These are phyloP conservation scores for Trametes polyzona DNA, from an alignment of 1,284 basidiomycete genomes.

Conservation along the genomic window DNA sequence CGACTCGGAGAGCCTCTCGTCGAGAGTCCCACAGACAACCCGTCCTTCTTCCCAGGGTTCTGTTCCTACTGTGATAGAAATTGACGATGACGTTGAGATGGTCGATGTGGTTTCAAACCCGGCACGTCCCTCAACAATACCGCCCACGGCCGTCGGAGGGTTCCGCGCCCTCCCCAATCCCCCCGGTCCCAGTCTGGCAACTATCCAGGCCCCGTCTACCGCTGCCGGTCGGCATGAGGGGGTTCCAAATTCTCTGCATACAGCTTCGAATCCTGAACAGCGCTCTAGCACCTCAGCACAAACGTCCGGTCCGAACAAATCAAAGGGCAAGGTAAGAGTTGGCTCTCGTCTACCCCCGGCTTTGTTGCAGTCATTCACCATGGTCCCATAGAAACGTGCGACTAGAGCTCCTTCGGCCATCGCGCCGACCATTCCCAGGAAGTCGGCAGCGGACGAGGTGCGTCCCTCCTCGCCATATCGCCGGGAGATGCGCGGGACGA, in stretches of 20 bases:
- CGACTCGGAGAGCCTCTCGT: neutral
- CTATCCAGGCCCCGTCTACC: too few relatives aligned
- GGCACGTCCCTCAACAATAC: too few relatives aligned
- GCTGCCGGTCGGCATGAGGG: too few relatives aligned
- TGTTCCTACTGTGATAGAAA: neutral
- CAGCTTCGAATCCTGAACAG: too few relatives aligned
- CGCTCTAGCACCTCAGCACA: too few relatives aligned
- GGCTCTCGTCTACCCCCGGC: too few relatives aligned
- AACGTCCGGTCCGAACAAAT: neutral
- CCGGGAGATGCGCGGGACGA: neutral
- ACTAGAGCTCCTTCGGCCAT: neutral
- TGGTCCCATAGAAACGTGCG: neutral
- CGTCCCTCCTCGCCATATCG: neutral
- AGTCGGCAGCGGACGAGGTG: neutral
- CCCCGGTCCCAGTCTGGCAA: neutral
- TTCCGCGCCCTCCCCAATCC: neutral
- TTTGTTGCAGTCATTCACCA: too few relatives aligned
- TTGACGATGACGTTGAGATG: slow-evolving; percentile 1
- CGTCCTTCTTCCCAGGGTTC: too few relatives aligned
- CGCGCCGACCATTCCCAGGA: neutral
- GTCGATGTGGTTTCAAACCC: neutral
- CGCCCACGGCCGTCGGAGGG: neutral
- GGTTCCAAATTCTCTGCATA: too few relatives aligned
- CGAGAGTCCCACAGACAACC: neutral
- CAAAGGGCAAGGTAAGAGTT: neutral